Evolutionary conservation across 2,329 filamentous ascomycete species (phyloP), one percentile per base, ranked within the genome.

Genomic region (Coniochaeta pulveracea): DNA sequence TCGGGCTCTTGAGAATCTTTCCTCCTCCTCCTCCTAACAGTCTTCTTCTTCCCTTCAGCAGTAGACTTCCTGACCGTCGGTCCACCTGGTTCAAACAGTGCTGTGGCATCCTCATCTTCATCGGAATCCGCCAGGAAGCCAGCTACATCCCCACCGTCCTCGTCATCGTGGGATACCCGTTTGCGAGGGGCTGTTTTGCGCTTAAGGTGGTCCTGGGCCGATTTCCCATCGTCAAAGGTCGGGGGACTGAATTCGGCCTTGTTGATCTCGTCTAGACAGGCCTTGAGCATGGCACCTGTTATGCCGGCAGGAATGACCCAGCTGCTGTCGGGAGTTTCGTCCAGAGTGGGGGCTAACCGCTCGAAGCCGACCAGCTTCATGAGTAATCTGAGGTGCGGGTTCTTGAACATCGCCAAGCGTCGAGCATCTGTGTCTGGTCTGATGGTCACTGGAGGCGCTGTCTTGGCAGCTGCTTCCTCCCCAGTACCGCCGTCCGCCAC

Each of bases 301-400:
- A 89, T 46, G 1, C 64, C 57, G 1, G 74, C 66, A 1, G 86
- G 82, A 25, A 96, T 66, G 26, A 83, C 60, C 91, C 91, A 96
- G 1, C 67, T 63, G 2, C 82, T 79, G 37, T 89, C 81, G 1
- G 72, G 67, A 4, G 83, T 78, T 48, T 93, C 84, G 26, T 85
- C 78, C 4, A 65, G 47, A 1, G 54, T 55, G 1, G 65, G 61
- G 0, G 58, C 55, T 7, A 69, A 54, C 4, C 78, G 68, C 46
- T 80, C 67, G 40, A 93, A 72, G 1, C 82, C 83, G 12, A 80
- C 65, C 0, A 91, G 66, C 2, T 67, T 79, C 71, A 96, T 80
- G 4, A 98, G 69, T 2, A 96, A 74, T 21, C 88, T 80, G 3
- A 96, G 68, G 47, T 89, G 80, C 8, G 83, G 78, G 54, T 96